Conservation (phyloP, 768 basidiomycete genomes). For the Amanita subjunquillea region DNA sequence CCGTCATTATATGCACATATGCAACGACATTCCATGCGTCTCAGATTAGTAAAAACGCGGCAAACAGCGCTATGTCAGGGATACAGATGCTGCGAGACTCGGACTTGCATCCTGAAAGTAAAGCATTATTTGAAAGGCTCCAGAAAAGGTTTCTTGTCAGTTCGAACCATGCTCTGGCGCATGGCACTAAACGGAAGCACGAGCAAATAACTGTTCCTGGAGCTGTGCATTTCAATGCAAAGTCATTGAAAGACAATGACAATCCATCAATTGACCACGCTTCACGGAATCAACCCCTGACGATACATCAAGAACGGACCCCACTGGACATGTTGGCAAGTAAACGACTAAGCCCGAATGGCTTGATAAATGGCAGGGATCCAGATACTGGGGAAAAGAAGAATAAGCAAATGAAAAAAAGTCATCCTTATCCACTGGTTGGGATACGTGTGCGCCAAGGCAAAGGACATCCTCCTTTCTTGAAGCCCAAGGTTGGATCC, state of each 20-base stretch:
- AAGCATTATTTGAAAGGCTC: conserved; percentile 4
- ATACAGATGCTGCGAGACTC: conserved; percentile 16
- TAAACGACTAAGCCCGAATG: neutral
- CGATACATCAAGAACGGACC: neutral
- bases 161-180: conserved; percentile 1
- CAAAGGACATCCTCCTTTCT: conserved; percentile 16
- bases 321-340: neutral
- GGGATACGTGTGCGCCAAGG: conserved; percentile 37
- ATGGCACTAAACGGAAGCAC: conserved; percentile 6
- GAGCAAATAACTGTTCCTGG: neutral
- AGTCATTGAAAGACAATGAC: neutral
- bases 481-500: conserved; percentile 3
- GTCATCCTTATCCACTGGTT: conserved; percentile 26
- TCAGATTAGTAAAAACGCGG: conserved; percentile 4
- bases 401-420: conserved; percentile 32
- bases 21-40: conserved; percentile 29
- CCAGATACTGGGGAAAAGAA: conserved; percentile 18
- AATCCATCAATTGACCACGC: neutral
- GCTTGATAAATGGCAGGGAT: neutral
- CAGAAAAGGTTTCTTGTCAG: neutral
- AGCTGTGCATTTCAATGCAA: neutral
- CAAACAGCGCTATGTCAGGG: conserved; percentile 17
- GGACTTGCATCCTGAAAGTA: conserved; percentile 11
- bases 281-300: too few relatives aligned
- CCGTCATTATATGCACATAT: conserved; percentile 55